Percentiles rank a stretch among this genome's conserved stretches.
phyloP scores from a whole-genome alignment of 768 basidiomycete genomes.

The Tremella mesenterica region DNA sequence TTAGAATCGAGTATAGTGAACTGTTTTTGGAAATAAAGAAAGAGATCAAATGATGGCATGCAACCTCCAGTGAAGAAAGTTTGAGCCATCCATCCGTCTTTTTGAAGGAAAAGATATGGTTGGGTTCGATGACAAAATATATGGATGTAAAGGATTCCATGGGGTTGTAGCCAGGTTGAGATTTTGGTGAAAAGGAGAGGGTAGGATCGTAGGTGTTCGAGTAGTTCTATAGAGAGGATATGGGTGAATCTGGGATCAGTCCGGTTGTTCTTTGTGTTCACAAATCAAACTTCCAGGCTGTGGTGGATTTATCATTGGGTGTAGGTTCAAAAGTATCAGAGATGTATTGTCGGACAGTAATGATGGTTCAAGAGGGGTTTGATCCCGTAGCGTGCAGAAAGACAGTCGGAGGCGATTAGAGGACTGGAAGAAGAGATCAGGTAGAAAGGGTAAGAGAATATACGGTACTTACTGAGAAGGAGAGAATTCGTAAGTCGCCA shows the following conservation, averaged over 20 bases:
- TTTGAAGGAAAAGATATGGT: constrained; percentile 62
- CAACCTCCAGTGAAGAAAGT: constrained; percentile 69
- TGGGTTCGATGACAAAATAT: constrained; percentile 59
- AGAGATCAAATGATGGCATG: constrained; percentile 53
- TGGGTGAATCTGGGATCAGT: constrained; percentile 55
- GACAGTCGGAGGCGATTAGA: no score
- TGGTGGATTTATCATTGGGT: background rate
- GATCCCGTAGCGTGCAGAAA: no score
- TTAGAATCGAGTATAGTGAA: constrained; percentile 55
- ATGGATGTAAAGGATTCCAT: constrained; percentile 58
- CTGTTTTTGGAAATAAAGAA: constrained; percentile 58
- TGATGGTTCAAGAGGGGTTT: no score
- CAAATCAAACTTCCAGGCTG: background rate
- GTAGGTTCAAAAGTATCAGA: no score
- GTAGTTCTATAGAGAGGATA: constrained; percentile 63
- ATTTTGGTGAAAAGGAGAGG: constrained; percentile 55
- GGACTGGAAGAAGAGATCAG: background rate
- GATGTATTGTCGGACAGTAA: no score
- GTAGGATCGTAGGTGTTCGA: constrained; percentile 72
- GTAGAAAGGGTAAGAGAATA: background rate
- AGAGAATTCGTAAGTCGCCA: constrained; percentile 58
- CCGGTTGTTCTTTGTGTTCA: no score
- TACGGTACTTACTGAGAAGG: constrained; percentile 46
- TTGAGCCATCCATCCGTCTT: constrained; percentile 67
- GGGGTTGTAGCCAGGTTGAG: constrained; percentile 57